These are phyloP conservation scores for Solanum hybrid DNA, from an alignment of 305 asterid genomes.

Conservation along the genomic window DNA sequence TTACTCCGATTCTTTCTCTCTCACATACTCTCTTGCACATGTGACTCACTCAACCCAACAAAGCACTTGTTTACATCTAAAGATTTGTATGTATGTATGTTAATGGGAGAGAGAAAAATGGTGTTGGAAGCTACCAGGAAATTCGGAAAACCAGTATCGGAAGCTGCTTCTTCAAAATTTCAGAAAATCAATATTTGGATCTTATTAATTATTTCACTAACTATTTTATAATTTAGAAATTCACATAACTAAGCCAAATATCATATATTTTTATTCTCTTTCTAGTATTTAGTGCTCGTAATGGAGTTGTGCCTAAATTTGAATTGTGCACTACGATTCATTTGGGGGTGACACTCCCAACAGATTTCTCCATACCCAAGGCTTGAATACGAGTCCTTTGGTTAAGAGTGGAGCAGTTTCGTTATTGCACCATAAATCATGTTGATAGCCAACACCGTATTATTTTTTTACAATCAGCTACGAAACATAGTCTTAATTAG, in stretches of 20 bases:
- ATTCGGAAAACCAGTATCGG: not conserved
- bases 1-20: constrained; percentile 18
- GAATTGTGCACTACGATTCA: too few relatives aligned
- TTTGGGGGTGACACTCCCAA: rapidly evolving
- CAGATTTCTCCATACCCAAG: too few relatives aligned
- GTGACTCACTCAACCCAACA: not conserved
- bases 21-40: not conserved
- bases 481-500: not conserved
- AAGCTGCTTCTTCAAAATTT: not conserved
- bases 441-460: not conserved
- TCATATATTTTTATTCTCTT: too few relatives aligned
- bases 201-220: too few relatives aligned
- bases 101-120: not conserved
- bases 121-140: not conserved
- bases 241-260: too few relatives aligned
- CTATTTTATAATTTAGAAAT: too few relatives aligned
- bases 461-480: too few relatives aligned
- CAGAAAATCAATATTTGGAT: too few relatives aligned
- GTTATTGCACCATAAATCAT: not conserved
- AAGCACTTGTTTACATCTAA: constrained; percentile 3
- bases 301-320: too few relatives aligned
- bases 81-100: not conserved
- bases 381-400: rapidly evolving
- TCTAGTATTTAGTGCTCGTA: too few relatives aligned
- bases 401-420: too few relatives aligned